Conservation (phyloP, 345 rosid genomes). For the Cochlearia excelsa region DNA sequence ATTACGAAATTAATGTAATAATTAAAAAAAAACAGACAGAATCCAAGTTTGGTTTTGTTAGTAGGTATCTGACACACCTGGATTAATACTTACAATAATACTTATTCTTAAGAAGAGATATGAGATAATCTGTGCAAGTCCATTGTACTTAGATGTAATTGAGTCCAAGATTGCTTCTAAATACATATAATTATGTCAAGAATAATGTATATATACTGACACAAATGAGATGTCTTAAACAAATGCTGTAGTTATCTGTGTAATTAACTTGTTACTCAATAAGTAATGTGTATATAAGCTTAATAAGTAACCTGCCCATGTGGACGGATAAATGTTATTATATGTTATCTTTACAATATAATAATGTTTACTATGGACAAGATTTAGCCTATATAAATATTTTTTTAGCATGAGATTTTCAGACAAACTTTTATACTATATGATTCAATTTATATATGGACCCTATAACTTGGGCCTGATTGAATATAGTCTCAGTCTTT, state of each 20-base stretch:
- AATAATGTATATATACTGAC: conserved; percentile 8
- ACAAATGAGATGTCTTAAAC: conserved; percentile 31
- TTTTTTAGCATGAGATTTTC: too few species aligned
- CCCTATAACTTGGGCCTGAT: too few species aligned
- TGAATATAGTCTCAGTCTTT: neutral
- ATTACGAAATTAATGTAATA: conserved; percentile 18
- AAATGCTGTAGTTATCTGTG: conserved; percentile 11
- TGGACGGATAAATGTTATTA: neutral
- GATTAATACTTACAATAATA: conserved; percentile 5
- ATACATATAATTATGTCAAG: too few species aligned
- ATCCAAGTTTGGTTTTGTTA: conserved; percentile 17
- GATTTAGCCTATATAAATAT: too few species aligned
- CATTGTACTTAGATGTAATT: conserved; percentile 28
- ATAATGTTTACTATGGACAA: too few species aligned
- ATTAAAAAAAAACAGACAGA: neutral
- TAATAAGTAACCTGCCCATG: neutral
- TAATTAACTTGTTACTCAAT: conserved; percentile 2
- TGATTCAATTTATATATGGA: too few species aligned
- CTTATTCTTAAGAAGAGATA: neutral
- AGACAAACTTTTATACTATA: too few species aligned
- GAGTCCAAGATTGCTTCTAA: neutral
- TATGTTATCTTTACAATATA: too few species aligned
- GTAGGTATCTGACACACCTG: conserved; percentile 34
- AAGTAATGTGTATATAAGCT: neutral
- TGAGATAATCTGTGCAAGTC: conserved; percentile 22